These are phyloP conservation scores for Sporothrix pallida DNA, from an alignment of 2,329 filamentous ascomycete species.

Conservation along the genomic window DNA sequence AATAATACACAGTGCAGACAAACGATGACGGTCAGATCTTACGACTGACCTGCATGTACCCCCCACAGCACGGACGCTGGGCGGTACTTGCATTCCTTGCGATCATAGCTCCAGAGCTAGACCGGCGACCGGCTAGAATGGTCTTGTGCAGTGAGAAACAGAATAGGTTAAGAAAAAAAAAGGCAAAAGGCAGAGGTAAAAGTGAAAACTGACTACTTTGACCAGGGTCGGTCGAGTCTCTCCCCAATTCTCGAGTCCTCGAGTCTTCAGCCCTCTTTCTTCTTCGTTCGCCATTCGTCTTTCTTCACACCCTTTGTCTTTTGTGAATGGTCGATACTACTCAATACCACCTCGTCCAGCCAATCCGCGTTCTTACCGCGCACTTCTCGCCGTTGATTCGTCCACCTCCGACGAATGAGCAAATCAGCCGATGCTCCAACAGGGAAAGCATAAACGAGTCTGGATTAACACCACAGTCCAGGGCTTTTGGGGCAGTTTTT, in stretches of 20 bases:
- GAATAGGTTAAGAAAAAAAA: too few species aligned
- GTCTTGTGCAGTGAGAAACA: background rate
- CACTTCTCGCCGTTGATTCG: slow-evolving; percentile 23
- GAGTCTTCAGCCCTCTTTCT: background rate
- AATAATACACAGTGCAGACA: too few species aligned
- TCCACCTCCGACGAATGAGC: background rate
- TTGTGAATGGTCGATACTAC: background rate
- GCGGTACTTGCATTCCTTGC: background rate
- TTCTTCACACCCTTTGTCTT: background rate
- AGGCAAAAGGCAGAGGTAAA: background rate
- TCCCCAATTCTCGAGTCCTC: background rate
- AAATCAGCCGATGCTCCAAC: slow-evolving; percentile 23
- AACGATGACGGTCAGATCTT: too few species aligned
- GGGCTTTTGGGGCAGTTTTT: background rate
- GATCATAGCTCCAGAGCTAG: slow-evolving; percentile 11
- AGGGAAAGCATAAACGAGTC: slow-evolving; percentile 17
- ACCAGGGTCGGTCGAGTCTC: background rate
- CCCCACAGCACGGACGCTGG: background rate
- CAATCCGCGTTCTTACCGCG: slow-evolving; percentile 4
- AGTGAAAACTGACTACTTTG: slow-evolving; percentile 5
- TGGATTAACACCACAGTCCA: background rate
- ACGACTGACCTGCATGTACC: background rate
- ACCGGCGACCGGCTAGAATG: background rate
- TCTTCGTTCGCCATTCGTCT: background rate
- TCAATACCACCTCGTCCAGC: slow-evolving; percentile 12